phyloP scores from a whole-genome alignment of 805 yeast species.

The Priceomyces carsonii region DNA sequence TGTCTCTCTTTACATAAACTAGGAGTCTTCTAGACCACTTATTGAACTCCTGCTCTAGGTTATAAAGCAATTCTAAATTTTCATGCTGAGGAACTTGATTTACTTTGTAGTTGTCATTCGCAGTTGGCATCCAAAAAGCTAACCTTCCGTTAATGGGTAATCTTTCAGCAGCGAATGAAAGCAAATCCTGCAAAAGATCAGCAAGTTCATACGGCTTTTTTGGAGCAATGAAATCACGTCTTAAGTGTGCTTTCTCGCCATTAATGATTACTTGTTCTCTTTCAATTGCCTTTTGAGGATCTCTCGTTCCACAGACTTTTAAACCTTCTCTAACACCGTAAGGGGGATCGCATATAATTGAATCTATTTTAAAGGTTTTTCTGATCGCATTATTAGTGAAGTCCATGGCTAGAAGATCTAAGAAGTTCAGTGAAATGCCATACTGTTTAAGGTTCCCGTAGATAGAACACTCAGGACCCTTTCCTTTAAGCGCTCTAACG shows the following conservation, averaged over 20 bases:
- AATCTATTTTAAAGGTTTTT: conserved; percentile 60
- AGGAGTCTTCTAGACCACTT: conserved; percentile 90
- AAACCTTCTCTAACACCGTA: conserved; percentile 96
- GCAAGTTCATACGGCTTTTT: conserved; percentile 87
- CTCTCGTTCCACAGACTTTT: conserved; percentile 83
- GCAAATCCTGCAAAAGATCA: conserved; percentile 71
- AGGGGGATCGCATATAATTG: conserved; percentile 95
- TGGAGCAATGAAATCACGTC: conserved; percentile 87
- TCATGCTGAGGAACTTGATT: conserved; percentile 79
- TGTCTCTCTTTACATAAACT: conserved; percentile 70
- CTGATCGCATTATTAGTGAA: conserved; percentile 89
- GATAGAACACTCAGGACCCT: conserved; percentile 52
- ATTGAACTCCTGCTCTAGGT: conserved; percentile 83
- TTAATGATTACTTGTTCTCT: conserved; percentile 73
- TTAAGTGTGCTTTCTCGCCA: conserved; percentile 73
- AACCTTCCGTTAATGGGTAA: conserved; percentile 76
- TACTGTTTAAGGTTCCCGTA: conserved; percentile 75
- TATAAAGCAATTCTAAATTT: conserved; percentile 65
- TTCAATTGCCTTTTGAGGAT: conserved; percentile 66
- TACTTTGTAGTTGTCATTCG: conserved; percentile 76
- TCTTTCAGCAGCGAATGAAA: conserved; percentile 69
- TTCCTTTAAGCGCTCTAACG: conserved; percentile 74
- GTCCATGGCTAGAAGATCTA: conserved; percentile 89
- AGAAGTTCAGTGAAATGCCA: conserved; percentile 51
- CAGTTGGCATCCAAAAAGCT: conserved; percentile 98